These are phyloP conservation scores for Leccinum olivaceopallidum DNA, from an alignment of 768 basidiomycete genomes.

Conservation along the genomic window DNA sequence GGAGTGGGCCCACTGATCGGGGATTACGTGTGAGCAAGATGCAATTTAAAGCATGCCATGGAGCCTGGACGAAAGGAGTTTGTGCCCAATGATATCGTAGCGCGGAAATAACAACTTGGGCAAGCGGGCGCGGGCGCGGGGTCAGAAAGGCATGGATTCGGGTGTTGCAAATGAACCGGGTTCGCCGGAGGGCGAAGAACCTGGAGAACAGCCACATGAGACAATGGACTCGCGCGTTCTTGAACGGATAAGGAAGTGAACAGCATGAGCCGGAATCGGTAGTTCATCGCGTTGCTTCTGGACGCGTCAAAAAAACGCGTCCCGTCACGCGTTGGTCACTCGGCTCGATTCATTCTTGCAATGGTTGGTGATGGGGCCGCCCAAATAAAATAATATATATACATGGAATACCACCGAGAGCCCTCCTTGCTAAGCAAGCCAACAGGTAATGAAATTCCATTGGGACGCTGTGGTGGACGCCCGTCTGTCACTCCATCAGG, in stretches of 20 bases:
- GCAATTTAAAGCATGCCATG: conserved; percentile 2
- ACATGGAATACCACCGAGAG: conserved; percentile 24
- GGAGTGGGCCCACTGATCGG: conserved; percentile 19
- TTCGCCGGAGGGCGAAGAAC: conserved; percentile 22
- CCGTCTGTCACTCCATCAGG: conserved; percentile 5
- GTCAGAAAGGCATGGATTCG: conserved; percentile 22
- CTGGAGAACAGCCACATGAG: conserved; percentile 20
- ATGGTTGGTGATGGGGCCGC: too few species aligned
- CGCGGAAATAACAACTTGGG: conserved; percentile 27
- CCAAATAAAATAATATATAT: conserved; percentile 2
- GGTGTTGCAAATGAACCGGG: conserved; percentile 30
- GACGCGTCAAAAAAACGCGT: conserved; percentile 29
- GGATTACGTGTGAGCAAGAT: conserved; percentile 29
- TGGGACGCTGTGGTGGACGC: conserved; percentile 1
- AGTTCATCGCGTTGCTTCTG: conserved; percentile 9
- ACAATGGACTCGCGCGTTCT: conserved; percentile 25
- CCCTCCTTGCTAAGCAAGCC: not conserved
- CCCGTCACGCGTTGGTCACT: conserved; percentile 26
- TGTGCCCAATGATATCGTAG: conserved; percentile 13
- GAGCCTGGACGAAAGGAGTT: conserved; percentile 14
- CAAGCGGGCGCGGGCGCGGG: conserved; percentile 18
- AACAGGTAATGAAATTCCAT: conserved; percentile 18
- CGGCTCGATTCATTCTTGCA: conserved; percentile 18
- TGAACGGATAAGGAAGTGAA: conserved; percentile 20
- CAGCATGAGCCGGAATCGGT: conserved; percentile 14